Conservation (phyloP, 2,329 filamentous ascomycete genomes). For the Penicillium sp. region DNA sequence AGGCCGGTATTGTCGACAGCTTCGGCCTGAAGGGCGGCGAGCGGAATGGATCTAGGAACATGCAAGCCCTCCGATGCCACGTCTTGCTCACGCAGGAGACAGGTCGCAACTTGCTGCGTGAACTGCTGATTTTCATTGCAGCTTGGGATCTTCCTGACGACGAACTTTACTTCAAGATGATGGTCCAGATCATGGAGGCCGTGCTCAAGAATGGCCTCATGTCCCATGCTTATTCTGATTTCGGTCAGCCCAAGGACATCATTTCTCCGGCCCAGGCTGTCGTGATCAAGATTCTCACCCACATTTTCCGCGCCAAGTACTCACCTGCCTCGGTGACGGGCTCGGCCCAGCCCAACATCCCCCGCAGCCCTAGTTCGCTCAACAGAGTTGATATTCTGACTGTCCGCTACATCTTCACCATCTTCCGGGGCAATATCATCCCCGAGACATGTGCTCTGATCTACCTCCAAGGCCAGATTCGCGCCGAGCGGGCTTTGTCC, state of each 20-base stretch:
- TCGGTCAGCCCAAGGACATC: slow-evolving; percentile 90
- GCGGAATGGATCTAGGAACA: slow-evolving; percentile 61
- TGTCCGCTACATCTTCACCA: slow-evolving; percentile 86
- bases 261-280: slow-evolving; percentile 94
- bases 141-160: slow-evolving; percentile 95
- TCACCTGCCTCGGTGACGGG: slow-evolving; percentile 47
- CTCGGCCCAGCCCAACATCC: slow-evolving; percentile 51
- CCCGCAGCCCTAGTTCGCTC: slow-evolving; percentile 55
- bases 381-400: slow-evolving; percentile 59
- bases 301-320: slow-evolving; percentile 71
- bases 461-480: slow-evolving; percentile 86
- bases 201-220: slow-evolving; percentile 85
- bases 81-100: slow-evolving; percentile 86
- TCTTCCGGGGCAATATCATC: slow-evolving; percentile 87
- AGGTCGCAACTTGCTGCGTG: slow-evolving; percentile 80
- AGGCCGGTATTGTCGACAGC: slow-evolving; percentile 86
- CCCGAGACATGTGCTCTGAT: slow-evolving; percentile 94
- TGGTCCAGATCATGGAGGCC: slow-evolving; percentile 90
- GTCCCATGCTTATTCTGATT: slow-evolving; percentile 86
- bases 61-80: slow-evolving; percentile 86
- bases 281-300: slow-evolving; percentile 82
- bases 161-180: slow-evolving; percentile 93
- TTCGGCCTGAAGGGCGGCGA: slow-evolving; percentile 65
- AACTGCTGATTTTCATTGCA: slow-evolving; percentile 91
- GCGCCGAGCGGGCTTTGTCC: slow-evolving; percentile 68